Evolutionary conservation across 495 filamentous ascomycete species (phyloP).

Genomic region (Penicillium malachiteum): DNA sequence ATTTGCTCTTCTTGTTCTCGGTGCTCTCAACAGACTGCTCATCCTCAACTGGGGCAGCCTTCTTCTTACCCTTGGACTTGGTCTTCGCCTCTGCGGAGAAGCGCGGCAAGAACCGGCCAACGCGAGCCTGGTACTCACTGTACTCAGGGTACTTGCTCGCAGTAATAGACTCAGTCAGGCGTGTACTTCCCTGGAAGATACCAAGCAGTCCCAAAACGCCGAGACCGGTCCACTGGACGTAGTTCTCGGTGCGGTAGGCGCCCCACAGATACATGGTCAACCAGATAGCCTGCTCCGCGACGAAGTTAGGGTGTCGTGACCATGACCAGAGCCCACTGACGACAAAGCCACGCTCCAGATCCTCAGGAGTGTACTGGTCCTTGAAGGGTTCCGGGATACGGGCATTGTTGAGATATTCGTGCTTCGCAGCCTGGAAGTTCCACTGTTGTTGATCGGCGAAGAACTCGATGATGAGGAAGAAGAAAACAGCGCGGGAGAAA

Average conservation of each 20-base stretch:
- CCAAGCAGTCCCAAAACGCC: conserved; percentile 68
- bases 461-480: conserved; percentile 70
- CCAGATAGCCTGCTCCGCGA: conserved; percentile 92
- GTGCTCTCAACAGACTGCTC: conserved; percentile 10
- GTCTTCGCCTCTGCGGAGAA: conserved; percentile 43
- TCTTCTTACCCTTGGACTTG: conserved; percentile 29
- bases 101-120: conserved; percentile 80
- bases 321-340: conserved; percentile 82
- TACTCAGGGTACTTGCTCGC: conserved; percentile 87
- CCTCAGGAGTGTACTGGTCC: conserved; percentile 55
- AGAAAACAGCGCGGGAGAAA: conserved; percentile 66
- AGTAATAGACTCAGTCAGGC: conserved; percentile 80
- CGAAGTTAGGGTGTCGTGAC: conserved; percentile 91
- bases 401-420: conserved; percentile 65
- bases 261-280: conserved; percentile 81
- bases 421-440: conserved; percentile 83
- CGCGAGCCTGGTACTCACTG: conserved; percentile 72
- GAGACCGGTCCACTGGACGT: conserved; percentile 75
- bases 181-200: conserved; percentile 86
- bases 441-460: conserved; percentile 94
- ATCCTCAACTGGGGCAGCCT: conserved; percentile 6
- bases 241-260: conserved; percentile 65
- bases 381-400: conserved; percentile 58
- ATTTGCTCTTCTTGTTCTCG: conserved; percentile 27
- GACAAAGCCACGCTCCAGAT: conserved; percentile 90